Evolutionary conservation across 140 eudicot genomes (phyloP), one percentile per base, ranked within the genome.

Genomic region (Flaveria floridana): DNA sequence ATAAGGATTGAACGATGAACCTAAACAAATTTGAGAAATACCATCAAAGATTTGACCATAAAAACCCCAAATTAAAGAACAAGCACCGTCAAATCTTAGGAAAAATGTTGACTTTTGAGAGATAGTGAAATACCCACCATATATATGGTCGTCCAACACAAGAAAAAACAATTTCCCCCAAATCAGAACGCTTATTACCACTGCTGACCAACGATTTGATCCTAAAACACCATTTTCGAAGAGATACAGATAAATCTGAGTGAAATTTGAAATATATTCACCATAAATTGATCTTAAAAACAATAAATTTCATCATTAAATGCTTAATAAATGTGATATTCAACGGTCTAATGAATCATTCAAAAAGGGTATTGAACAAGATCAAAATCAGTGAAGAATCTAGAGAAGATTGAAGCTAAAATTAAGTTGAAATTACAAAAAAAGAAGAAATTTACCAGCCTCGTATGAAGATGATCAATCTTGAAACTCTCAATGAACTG

Each of bases 401-500:
- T 61, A 48, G 48, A 72, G 41, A 34, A 34, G 41, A 34, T 34
- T 34, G 41, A 34, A 11, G 59, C 48, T 7, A 83, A 74, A 55
- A 76, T 23, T 19, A 28, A 20, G 59, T 57, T 30, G 13, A 21
- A 59, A 11, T 3, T 20, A 20, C 1, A 7, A 74, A 34, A 37
- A 37, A 65, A 71, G 62, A 3, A 63, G 53, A 68, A 28, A 42
- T 59, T 76, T 70, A 76, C 81, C 84, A 77, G 75, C 20, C 47
- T 78, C 15, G 52, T 11, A 71, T 71, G 63, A 57, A 72, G 76
- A 63, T 53, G 68, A 72, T 63, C 46, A 59, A 78, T 64, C 75
- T 82, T 73, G 81, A 73, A 64, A 76, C 20, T 79, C 21, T 37
- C 58, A 80, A 65, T 71, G 78, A 76, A 68, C 42, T 58, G 66